Evolutionary conservation across 2,329 filamentous ascomycete genomes (phyloP), one percentile per base, ranked within the genome.

Genomic region (Coleophoma cylindrospora): DNA sequence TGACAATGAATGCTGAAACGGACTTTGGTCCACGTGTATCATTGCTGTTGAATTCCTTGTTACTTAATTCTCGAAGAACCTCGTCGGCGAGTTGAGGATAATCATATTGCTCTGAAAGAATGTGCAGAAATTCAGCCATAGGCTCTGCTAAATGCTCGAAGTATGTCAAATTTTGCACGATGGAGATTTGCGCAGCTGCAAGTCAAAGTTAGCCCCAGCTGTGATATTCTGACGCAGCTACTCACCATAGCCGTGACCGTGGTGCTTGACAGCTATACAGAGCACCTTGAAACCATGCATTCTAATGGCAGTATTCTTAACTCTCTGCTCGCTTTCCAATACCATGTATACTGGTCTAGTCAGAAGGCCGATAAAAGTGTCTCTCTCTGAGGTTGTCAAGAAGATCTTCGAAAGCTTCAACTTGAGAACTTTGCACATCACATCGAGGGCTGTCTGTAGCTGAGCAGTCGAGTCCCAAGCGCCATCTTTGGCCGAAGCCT

Each of bases 101-200:
- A 70, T 99, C 94, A 71, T 97, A 99, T 72, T 96, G 92, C 66
- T 97, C 91, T 1, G 91, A 86, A 22, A 99, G 76, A 62, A 97
- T 99, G 61, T 97, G 90, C 4, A 99, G 74, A 61, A 99, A 96
- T 67, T 99, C 95, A 33, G 94, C 94, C 94, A 99, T 99, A 1
- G 94, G 94, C 64, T 99, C 94, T 0, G 94, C 92, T n/a, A 99
- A 74, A 68, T 99, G 94, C 70, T 99, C 94, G 62, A 97, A 99
- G 67, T 99, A 99, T 5, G 94, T 96, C 58, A 99, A 73, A 65
- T 94, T 97, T 68, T 99, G 94, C 49, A 97, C 91, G 62, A 99
- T 95, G 43, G 91, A 95, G 44, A 95, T 97, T 76, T 99, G 94
- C 2, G 94, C 94, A 47, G 89, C 89, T 95, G 61, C 9, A 38